Evolutionary conservation across 1,284 basidiomycete genomes (phyloP), one percentile per base, ranked within the genome.

Genomic region (Malassezia yamatoensis): DNA sequence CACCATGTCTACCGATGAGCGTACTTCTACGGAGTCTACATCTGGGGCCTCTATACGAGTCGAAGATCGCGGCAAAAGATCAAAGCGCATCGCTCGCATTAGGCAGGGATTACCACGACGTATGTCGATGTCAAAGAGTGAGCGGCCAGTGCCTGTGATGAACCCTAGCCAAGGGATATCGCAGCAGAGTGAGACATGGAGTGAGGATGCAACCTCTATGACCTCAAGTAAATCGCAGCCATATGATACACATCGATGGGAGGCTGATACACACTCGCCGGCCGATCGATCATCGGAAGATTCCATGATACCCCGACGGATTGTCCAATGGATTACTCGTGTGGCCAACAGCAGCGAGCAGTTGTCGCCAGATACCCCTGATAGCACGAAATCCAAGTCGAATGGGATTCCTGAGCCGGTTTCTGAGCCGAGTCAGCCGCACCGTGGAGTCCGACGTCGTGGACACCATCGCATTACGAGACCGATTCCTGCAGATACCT

Each of bases 241-340:
- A 32, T 32, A 18, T 5, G 9, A 16, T 13, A 29, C 7, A 29
- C 24, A 29, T 29, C 24, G 24, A 29, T 29, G 4, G 3, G 24
- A 29, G 24, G 4, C 7, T 7, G 24, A 29, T 29, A 4, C 24
- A 4, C 24, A 29, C 24, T 18, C 41, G 16, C 41, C 41, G 13
- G 16, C 15, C 21, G 21, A 5, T 20, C 18, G n/a, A 18, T 20
- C 21, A 13, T 12, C 16, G 2, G n/a, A 13, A 16, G 45, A 47
- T 16, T 11, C 32, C 10, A 36, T 24, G 21, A 29, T 49, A 16
- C 35, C 40, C 1, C 51, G 51, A 3, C 51, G 51, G 16, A 47
- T 53, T 18, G 29, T 21, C 12, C 35, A 37, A 24, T 53, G 51
- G 51, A 47, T 47, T 21, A 32, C 43, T 8, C 51, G 51, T 33